Percentiles rank a stretch among this genome's conserved stretches.
Conservation (phyloP, 768 basidiomycete genomes). For the Lyophyllum shimeji region DNA sequence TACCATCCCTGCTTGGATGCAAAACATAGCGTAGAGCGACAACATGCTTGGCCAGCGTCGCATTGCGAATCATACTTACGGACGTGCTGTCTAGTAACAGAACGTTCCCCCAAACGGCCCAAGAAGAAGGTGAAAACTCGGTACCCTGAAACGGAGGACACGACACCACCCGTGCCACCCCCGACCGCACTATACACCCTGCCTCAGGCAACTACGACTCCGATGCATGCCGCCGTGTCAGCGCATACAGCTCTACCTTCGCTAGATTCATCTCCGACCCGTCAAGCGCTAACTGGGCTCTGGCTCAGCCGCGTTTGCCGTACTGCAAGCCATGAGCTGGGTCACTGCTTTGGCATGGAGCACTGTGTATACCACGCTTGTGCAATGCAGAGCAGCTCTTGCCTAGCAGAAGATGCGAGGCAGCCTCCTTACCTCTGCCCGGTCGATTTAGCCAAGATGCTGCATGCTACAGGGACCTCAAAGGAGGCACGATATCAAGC, state of each 20-base stretch:
- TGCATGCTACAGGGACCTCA: conserved; percentile 23
- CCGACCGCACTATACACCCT: neutral
- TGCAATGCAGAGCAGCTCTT: conserved; percentile 34
- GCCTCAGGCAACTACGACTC: neutral
- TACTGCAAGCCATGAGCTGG: conserved; percentile 37
- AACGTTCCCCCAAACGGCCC: neutral
- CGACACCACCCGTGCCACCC: neutral
- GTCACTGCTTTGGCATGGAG: conserved; percentile 41
- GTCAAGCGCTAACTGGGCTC: conserved; percentile 21
- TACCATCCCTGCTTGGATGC: conserved; percentile 33
- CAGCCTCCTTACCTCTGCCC: conserved; percentile 37
- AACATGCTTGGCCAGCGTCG: conserved; percentile 37
- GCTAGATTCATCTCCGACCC: conserved; percentile 9
- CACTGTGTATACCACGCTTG: conserved; percentile 38
- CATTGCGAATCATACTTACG: conserved; percentile 30
- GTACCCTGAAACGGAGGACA: neutral
- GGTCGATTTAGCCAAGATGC: conserved; percentile 30
- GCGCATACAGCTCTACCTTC: conserved; percentile 10
- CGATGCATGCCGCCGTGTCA: conserved; percentile 1
- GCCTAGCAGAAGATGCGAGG: conserved; percentile 30
- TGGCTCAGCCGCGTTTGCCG: conserved; percentile 35
- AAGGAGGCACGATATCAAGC: conserved; percentile 22
- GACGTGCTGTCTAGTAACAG: conserved; percentile 11
- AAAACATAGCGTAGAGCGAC: conserved; percentile 26
- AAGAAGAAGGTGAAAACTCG: conserved; percentile 16